A percentile compares a stretch with the other conserved stretches of the same genome.
phyloP scores from a whole-genome alignment of 2,329 filamentous ascomycete genomes.

The Ciborinia camelliae region DNA sequence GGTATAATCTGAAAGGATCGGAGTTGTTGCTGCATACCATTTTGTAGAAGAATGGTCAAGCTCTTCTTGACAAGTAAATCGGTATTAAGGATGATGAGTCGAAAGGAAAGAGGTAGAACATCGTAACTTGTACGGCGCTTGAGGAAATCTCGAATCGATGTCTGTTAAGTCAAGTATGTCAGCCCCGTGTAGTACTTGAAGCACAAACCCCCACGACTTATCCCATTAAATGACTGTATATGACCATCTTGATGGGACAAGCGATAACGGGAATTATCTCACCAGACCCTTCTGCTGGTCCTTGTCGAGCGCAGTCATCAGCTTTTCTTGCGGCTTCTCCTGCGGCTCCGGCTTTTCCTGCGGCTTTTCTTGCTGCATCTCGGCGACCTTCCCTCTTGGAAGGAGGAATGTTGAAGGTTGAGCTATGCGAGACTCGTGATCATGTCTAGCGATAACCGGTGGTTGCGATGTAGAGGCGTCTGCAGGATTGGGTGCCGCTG shows the following conservation, averaged over 20 bases:
- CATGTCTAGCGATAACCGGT: slow-evolving; percentile 33
- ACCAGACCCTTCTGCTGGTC: slow-evolving; percentile 78
- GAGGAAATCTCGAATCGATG: slow-evolving; percentile 90
- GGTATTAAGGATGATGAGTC: slow-evolving; percentile 93
- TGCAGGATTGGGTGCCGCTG: slow-evolving; percentile 31
- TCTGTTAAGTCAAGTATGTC: slow-evolving; percentile 49
- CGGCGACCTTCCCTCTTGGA: slow-evolving; percentile 25
- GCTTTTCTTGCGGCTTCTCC: slow-evolving; percentile 66
- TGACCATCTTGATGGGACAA: not conserved
- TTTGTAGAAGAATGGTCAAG: slow-evolving; percentile 90
- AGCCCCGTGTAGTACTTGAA: slow-evolving; percentile 30
- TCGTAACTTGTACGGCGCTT: slow-evolving; percentile 97
- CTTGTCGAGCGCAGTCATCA: slow-evolving; percentile 63
- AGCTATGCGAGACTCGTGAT: slow-evolving; percentile 37
- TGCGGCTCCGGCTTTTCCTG: slow-evolving; percentile 70
- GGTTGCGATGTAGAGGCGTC: slow-evolving; percentile 28
- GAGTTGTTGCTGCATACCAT: slow-evolving; percentile 56
- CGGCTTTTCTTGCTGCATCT: slow-evolving; percentile 34
- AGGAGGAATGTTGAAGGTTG: slow-evolving; percentile 40
- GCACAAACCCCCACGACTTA: slow-evolving; percentile 15
- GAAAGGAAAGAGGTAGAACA: slow-evolving; percentile 91
- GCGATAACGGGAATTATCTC: slow-evolving; percentile 40
- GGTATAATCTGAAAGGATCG: not conserved
- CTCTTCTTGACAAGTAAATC: slow-evolving; percentile 95
- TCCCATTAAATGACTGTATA: slow-evolving; percentile 9